phyloP scores from a whole-genome alignment of 2,329 filamentous ascomycete genomes.

The Pseudogymnoascus sp. region DNA sequence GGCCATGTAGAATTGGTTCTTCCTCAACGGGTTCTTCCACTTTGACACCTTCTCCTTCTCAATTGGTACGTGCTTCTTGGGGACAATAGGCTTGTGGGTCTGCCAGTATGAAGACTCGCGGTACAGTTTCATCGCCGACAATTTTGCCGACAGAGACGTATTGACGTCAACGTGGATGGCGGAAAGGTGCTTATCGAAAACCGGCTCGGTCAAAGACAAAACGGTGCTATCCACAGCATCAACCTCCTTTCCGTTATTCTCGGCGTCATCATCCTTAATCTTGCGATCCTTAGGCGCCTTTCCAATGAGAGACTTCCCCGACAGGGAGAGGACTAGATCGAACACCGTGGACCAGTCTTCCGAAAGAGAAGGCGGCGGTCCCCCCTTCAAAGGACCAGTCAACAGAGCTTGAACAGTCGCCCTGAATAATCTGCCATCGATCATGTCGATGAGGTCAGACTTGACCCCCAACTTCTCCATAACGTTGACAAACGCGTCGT shows the following conservation, averaged over 20 bases:
- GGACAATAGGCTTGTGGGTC: conserved; percentile 42
- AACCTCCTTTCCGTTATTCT: conserved; percentile 11
- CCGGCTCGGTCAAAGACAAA: conserved; percentile 39
- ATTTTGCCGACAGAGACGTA: conserved; percentile 18
- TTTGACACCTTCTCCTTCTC: conserved; percentile 33
- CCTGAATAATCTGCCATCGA: conserved; percentile 43
- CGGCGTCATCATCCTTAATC: conserved; percentile 15
- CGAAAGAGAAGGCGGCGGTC: conserved; percentile 14
- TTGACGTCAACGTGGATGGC: conserved; percentile 33
- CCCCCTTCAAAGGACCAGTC: conserved; percentile 15
- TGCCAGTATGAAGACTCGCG: conserved; percentile 53
- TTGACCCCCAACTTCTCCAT: conserved; percentile 16
- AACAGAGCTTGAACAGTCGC: conserved; percentile 23
- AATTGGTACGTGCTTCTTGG: conserved; percentile 30
- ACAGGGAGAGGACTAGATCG: conserved; percentile 11
- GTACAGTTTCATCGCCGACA: conserved; percentile 31
- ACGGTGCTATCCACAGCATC: conserved; percentile 24
- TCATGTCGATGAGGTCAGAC: conserved; percentile 43
- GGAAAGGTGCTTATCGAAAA: conserved; percentile 38
- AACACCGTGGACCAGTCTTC: conserved; percentile 20
- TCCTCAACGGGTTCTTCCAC: conserved; percentile 27
- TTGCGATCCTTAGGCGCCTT: conserved; percentile 18
- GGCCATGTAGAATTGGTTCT: conserved; percentile 54
- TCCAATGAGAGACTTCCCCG: conserved; percentile 10
- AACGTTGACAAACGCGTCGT: conserved; percentile 16